Conservation (phyloP, 495 filamentous ascomycete species). For the Copromyces sp. region DNA sequence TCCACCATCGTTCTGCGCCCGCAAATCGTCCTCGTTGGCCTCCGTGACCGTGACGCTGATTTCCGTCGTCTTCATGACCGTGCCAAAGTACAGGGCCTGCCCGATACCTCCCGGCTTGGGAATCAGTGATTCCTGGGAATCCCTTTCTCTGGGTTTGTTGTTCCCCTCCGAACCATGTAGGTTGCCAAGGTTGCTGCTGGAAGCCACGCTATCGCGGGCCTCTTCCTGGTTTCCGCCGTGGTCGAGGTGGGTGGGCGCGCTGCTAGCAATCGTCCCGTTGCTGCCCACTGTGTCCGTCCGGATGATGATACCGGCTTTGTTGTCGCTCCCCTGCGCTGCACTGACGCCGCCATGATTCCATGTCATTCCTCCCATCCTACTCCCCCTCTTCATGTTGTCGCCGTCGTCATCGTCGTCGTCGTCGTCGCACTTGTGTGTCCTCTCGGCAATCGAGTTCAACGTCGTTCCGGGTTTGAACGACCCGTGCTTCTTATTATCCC, state of each 20-base stretch:
- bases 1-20: neutral
- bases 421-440: neutral
- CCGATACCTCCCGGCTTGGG: neutral
- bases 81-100: neutral
- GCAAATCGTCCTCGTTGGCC: neutral
- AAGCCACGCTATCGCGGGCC: neutral
- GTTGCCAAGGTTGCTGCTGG: neutral
- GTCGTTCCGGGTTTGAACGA: neutral
- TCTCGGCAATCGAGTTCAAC: neutral
- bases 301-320: neutral
- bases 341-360: neutral
- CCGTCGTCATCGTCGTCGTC: too few species aligned
- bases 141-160: neutral
- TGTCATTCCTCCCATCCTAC: neutral
- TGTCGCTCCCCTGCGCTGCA: neutral
- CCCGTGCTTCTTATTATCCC: neutral
- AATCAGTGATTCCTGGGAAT: slow-evolving; percentile 9
- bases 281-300: neutral
- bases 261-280: neutral
- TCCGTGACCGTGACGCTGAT: slow-evolving; percentile 16
- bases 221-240: neutral
- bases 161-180: neutral
- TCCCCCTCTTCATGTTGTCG: neutral
- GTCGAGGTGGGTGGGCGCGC: neutral
- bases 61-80: slow-evolving; percentile 22